Percentiles rank a stretch among this genome's conserved stretches.
Conservation (phyloP, 202 grass and related monocot species). For the Saccharum hybrid region DNA sequence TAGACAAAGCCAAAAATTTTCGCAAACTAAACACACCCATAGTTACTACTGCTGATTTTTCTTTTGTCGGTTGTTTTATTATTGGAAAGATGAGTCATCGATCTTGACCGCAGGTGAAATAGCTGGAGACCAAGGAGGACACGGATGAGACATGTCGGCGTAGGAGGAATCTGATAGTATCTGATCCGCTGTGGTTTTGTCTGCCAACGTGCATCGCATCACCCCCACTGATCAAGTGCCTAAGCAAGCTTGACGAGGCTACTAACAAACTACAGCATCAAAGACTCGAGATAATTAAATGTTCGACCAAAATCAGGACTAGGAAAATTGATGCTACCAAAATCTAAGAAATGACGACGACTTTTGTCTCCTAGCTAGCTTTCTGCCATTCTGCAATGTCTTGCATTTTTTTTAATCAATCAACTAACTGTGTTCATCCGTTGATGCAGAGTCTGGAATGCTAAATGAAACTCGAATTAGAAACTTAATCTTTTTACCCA, state of each 20-base stretch:
- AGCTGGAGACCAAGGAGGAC: slow-evolving; percentile 5
- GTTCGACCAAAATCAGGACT: not conserved
- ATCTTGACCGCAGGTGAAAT: not conserved
- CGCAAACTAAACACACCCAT: too few relatives aligned
- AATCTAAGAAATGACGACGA: not conserved
- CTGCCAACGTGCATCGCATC: not conserved
- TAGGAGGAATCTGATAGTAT: slow-evolving; percentile 32
- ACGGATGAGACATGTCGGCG: slow-evolving; percentile 42
- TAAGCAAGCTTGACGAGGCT: not conserved
- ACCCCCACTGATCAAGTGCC: not conserved
- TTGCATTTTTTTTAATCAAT: not conserved
- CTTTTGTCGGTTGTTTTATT: not conserved
- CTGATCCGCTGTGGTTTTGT: slow-evolving; percentile 20
- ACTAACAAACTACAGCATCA: not conserved
- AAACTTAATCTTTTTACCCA: not conserved
- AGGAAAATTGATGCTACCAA: not conserved
- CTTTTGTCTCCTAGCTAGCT: not conserved
- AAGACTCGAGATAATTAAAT: not conserved
- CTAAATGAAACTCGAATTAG: not conserved
- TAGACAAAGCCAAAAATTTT: too few relatives aligned
- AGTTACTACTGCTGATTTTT: too few relatives aligned
- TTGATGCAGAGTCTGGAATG: not conserved
- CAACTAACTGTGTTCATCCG: not conserved
- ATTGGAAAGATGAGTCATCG: not conserved
- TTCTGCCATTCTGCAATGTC: not conserved